A percentile compares a stretch with the other conserved stretches of the same genome.
Conservation (phyloP, 2,329 filamentous ascomycete species). For the Mariannaea elegans region DNA sequence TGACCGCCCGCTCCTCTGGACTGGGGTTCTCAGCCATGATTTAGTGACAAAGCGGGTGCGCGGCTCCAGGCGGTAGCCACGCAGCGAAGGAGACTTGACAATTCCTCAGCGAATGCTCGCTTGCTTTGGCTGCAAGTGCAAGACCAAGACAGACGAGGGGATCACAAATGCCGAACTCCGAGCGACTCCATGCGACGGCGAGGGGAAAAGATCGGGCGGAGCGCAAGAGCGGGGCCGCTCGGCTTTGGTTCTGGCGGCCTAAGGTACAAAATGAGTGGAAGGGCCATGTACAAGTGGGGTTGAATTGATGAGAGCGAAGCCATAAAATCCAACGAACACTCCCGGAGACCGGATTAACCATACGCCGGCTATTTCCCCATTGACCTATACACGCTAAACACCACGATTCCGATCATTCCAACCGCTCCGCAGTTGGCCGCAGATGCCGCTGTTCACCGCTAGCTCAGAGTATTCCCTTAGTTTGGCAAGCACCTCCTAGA, state of each 20-base stretch:
- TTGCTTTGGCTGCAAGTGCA: conserved; percentile 33
- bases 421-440: conserved; percentile 10
- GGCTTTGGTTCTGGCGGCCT: conserved; percentile 29
- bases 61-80: conserved; percentile 29
- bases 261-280: background rate
- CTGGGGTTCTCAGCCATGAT: conserved; percentile 57
- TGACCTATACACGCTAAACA: background rate
- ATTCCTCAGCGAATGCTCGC: conserved; percentile 27
- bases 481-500: background rate
- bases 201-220: conserved; percentile 34
- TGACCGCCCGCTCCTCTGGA: conserved; percentile 54
- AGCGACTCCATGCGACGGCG: conserved; percentile 40
- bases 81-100: conserved; percentile 38
- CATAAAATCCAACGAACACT: background rate
- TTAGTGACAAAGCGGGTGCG: conserved; percentile 32
- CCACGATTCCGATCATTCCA: background rate
- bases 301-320: background rate
- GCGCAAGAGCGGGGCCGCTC: conserved; percentile 34
- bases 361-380: conserved; percentile 8
- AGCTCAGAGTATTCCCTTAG: background rate
- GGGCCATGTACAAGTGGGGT: background rate
- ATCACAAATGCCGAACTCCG: conserved; percentile 50
- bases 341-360: conserved; percentile 6
- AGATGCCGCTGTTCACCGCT: conserved; percentile 13
- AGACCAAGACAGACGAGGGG: conserved; percentile 26